Percentiles rank a stretch among this genome's conserved stretches.
Evolutionary conservation across 768 basidiomycete genomes (phyloP).

Genomic region (Mycena maculata): DNA sequence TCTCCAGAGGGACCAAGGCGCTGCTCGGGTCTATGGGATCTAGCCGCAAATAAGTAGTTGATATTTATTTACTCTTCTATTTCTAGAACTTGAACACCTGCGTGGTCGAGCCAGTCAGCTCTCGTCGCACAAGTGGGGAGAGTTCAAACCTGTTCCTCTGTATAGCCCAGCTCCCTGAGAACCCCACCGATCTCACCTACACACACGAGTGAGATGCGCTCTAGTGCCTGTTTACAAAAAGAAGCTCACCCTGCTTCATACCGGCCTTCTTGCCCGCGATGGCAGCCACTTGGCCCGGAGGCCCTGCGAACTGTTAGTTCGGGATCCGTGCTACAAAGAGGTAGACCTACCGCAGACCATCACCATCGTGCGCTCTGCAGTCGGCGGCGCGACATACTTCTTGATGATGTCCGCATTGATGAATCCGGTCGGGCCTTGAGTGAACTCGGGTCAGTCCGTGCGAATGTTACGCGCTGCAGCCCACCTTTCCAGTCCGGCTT

Average conservation of each 20-base stretch:
- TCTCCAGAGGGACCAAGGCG: no score
- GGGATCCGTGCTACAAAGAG: constrained; percentile 1
- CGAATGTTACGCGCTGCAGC: constrained; percentile 21
- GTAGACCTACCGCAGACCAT: constrained; percentile 84
- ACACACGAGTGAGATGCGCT: no score
- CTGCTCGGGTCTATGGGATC: not conserved
- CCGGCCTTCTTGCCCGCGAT: constrained; percentile 92
- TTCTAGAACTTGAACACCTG: constrained; percentile 35
- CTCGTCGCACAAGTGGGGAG: not conserved
- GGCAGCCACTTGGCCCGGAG: constrained; percentile 90
- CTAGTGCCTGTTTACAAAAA: no score
- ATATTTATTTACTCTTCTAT: not conserved
- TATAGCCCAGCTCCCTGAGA: constrained; percentile 91
- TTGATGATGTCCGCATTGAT: constrained; percentile 79
- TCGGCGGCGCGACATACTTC: constrained; percentile 72
- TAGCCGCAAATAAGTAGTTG: not conserved
- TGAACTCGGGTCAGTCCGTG: not conserved
- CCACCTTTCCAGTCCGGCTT: constrained; percentile 66
- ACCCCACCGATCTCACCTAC: no score
- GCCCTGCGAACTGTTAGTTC: constrained; percentile 57
- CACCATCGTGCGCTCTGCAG: constrained; percentile 85
- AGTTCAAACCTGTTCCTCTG: constrained; percentile 78
- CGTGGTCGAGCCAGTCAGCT: not conserved
- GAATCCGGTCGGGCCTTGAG: constrained; percentile 75
- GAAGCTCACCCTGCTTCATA: constrained; percentile 85